Conservation (phyloP, 2,329 filamentous ascomycete genomes). For the Verticillium klebahnii region DNA sequence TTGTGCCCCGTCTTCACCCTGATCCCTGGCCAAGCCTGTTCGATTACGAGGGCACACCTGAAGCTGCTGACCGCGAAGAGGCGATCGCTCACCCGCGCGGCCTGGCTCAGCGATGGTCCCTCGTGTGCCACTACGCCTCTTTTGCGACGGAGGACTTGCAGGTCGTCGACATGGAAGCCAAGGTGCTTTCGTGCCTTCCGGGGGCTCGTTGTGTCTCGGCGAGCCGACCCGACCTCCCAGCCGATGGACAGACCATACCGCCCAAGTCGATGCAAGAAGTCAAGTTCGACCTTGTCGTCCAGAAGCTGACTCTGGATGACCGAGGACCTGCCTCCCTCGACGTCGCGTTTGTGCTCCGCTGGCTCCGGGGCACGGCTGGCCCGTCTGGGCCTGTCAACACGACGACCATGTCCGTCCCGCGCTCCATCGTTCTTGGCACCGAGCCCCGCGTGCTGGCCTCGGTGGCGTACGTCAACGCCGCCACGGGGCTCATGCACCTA, state of each 20-base stretch:
- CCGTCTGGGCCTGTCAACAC: constrained; percentile 42
- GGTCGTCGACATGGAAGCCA: constrained; percentile 58
- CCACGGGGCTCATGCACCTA: constrained; percentile 36
- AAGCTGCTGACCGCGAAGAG: constrained; percentile 25
- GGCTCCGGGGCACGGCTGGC: constrained; percentile 55
- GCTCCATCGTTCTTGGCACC: constrained; percentile 72
- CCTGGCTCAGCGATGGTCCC: constrained; percentile 74
- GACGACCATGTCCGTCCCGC: constrained; percentile 70
- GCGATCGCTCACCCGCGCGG: constrained; percentile 41
- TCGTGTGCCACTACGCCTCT: constrained; percentile 69
- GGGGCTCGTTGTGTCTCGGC: constrained; percentile 54
- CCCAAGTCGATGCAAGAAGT: constrained; percentile 68
- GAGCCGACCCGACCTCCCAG: constrained; percentile 31
- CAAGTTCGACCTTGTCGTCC: constrained; percentile 67
- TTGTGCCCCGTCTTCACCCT: constrained; percentile 72
- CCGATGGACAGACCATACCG: constrained; percentile 44
- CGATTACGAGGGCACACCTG: constrained; percentile 46
- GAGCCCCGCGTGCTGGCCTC: constrained; percentile 80
- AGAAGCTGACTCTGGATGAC: constrained; percentile 78
- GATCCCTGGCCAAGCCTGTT: constrained; percentile 89
- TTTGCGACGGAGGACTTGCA: constrained; percentile 70
- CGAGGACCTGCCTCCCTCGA: constrained; percentile 71
- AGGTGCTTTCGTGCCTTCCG: constrained; percentile 55
- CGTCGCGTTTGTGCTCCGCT: constrained; percentile 69
- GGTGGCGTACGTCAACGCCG: constrained; percentile 37